phyloP scores from a whole-genome alignment of 257 asterid species.

The Lycium ferocissimum region DNA sequence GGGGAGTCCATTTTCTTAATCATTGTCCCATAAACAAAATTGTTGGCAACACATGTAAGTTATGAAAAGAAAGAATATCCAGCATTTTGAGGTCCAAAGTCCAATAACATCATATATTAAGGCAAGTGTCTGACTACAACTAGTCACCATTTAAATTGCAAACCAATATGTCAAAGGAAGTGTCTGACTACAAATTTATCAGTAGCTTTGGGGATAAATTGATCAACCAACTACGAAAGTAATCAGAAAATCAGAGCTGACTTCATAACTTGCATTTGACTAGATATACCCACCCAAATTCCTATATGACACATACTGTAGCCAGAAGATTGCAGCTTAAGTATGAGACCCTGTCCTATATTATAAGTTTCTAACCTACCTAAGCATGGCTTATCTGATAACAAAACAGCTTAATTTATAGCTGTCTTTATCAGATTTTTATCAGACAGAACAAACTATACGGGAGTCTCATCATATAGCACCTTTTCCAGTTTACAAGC shows the following conservation, averaged over 20 bases:
- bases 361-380: background rate
- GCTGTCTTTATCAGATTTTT: background rate
- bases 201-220: conserved; percentile 20
- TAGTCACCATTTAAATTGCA: conserved; percentile 22
- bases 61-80: conserved; percentile 1
- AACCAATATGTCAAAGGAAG: background rate
- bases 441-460: background rate
- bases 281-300: conserved; percentile 9
- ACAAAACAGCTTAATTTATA: background rate
- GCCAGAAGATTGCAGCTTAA: conserved; percentile 15
- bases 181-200: background rate
- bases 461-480: background rate
- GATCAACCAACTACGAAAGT: background rate
- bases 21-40: background rate
- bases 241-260: background rate
- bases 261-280: conserved; percentile 18
- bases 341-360: conserved; percentile 6
- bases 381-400: conserved; percentile 18
- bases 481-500: background rate
- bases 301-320: background rate
- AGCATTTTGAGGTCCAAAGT: background rate
- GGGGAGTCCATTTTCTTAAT: conserved; percentile 9
- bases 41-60: background rate
- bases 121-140: background rate
- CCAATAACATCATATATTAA: conserved; percentile 1